These are phyloP conservation scores for slime mould (Dictyostelium discoideum) DNA, from an alignment of 78 protist genomes.

Conservation along the genomic window DNA sequence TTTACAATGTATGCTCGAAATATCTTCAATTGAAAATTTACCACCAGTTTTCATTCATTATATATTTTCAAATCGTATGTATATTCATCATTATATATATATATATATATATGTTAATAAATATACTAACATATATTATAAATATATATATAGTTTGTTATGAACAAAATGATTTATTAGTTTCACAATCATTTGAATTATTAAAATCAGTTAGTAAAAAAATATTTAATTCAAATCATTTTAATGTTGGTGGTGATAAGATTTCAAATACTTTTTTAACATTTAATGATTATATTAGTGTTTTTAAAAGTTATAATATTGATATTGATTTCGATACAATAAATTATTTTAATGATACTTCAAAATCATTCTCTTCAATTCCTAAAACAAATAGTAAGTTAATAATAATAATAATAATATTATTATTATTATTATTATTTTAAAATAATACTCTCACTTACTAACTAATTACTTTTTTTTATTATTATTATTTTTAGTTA, in stretches of 20 bases:
- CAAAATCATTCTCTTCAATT: not conserved
- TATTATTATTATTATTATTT: not conserved
- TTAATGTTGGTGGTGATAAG: not conserved
- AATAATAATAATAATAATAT: no score
- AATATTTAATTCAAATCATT: not conserved
- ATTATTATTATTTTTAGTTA: not conserved
- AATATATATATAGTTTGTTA: conserved; percentile 10
- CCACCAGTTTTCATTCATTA: not conserved
- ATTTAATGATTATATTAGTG: conserved; percentile 8
- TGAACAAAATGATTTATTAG: conserved; percentile 38
- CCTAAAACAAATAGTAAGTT: not conserved
- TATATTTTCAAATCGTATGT: not conserved
- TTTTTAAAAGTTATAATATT: conserved; percentile 16
- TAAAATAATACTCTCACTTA: no score
- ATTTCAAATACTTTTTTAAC: not conserved
- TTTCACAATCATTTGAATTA: conserved; percentile 36
- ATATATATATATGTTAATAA: not conserved
- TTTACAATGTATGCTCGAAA: not conserved
- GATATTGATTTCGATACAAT: not conserved
- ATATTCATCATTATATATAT: no score
- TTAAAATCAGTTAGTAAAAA: not conserved
- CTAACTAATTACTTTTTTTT: no score
- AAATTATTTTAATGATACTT: not conserved
- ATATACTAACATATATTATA: not conserved
- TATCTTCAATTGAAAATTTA: not conserved